Evolutionary conservation across 108 stramenopile genomes (phyloP).

Genomic region (Cyclotella sp.): DNA sequence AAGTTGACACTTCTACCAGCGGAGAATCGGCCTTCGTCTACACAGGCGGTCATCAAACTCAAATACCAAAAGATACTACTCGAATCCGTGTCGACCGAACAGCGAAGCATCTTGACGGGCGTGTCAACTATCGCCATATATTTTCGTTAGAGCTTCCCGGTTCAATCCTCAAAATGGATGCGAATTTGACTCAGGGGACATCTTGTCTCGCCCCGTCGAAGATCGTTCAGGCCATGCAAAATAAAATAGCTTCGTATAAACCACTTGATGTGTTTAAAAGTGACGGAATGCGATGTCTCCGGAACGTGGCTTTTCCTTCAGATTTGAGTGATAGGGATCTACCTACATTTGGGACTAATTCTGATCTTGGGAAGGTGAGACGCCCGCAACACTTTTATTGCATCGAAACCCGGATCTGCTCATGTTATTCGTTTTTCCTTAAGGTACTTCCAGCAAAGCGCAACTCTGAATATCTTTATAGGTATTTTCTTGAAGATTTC

Average conservation of each 20-base stretch:
- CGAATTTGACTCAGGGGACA: constrained; percentile 24
- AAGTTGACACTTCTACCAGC: not conserved
- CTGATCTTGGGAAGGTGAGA: constrained; percentile 23
- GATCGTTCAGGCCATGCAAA: constrained; percentile 17
- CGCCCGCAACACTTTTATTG: not conserved
- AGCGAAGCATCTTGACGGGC: constrained; percentile 17
- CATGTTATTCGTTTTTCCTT: not conserved
- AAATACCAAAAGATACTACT: constrained; percentile 15
- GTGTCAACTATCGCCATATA: constrained; percentile 20
- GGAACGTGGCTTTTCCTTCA: constrained; percentile 27
- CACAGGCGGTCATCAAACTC: constrained; percentile 4
- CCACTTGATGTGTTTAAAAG: constrained; percentile 4
- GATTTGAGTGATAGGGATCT: constrained; percentile 15
- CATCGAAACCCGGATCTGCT: not conserved
- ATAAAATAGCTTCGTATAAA: constrained; percentile 5
- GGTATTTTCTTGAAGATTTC: not conserved
- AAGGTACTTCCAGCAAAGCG: constrained; percentile 12
- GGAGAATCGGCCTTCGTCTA: constrained; percentile 22
- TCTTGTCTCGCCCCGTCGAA: constrained; percentile 19
- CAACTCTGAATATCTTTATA: constrained; percentile 9
- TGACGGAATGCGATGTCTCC: constrained; percentile 12
- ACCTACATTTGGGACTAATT: constrained; percentile 9
- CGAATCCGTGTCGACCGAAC: constrained; percentile 14
- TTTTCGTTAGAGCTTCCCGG: constrained; percentile 26
- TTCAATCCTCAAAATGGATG: constrained; percentile 14